Evolutionary conservation across 495 filamentous ascomycete species (phyloP).

Genomic region (Beverwykella pulmonaria): DNA sequence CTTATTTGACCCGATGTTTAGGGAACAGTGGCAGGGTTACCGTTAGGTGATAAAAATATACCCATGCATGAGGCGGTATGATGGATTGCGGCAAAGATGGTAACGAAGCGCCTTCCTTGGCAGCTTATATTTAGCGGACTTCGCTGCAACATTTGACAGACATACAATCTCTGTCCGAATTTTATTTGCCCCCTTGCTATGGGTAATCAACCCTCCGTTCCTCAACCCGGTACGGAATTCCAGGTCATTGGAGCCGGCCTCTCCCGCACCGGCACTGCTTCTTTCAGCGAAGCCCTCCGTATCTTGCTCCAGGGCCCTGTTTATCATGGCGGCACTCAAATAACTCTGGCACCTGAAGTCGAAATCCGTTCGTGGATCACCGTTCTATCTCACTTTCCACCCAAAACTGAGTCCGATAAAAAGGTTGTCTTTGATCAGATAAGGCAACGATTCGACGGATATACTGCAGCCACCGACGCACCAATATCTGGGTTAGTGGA

Average conservation of each 20-base stretch:
- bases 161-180: no score
- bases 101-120: no score
- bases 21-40: no score
- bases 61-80: no score
- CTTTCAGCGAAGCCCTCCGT: conserved; percentile 28
- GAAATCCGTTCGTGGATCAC: conserved; percentile 23
- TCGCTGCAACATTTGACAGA: no score
- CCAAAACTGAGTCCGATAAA: neutral
- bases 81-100: no score
- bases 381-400: conserved; percentile 1
- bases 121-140: no score
- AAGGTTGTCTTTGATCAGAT: neutral
- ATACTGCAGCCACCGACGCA: conserved; percentile 21
- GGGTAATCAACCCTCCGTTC: conserved; percentile 23
- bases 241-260: conserved; percentile 31
- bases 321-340: conserved; percentile 28
- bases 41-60: no score
- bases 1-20: no score
- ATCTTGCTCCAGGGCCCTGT: conserved; percentile 27
- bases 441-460: conserved; percentile 12
- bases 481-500: neutral
- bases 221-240: conserved; percentile 22
- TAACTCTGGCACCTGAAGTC: neutral
- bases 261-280: conserved; percentile 28
- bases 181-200: conserved; percentile 4